phyloP scores from a whole-genome alignment of 148 eudicot genomes.

The Rhododendron henanense region DNA sequence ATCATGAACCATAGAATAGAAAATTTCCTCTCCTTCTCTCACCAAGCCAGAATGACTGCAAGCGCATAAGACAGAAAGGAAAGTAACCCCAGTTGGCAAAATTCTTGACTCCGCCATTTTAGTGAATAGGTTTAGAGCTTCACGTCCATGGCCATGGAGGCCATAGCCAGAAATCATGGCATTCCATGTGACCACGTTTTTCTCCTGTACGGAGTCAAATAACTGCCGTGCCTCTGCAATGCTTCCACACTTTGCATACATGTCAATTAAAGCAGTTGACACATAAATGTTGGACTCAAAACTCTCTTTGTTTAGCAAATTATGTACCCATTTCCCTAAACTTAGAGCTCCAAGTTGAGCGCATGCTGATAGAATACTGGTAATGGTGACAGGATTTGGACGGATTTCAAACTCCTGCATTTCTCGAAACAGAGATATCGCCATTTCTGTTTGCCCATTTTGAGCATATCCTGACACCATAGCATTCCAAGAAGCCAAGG shows the following conservation, averaged over 20 bases:
- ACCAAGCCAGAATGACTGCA: slow-evolving; percentile 81
- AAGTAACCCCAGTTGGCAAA: slow-evolving; percentile 52
- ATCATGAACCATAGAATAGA: slow-evolving; percentile 50
- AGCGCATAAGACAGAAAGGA: slow-evolving; percentile 59
- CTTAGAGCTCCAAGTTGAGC: slow-evolving; percentile 78
- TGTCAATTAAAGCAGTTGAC: slow-evolving; percentile 68
- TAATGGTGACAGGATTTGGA: slow-evolving; percentile 69
- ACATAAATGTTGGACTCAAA: slow-evolving; percentile 50
- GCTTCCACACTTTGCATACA: slow-evolving; percentile 80
- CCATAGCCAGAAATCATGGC: slow-evolving; percentile 83
- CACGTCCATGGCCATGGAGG: slow-evolving; percentile 64
- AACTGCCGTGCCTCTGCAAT: slow-evolving; percentile 44
- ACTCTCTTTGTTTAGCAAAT: slow-evolving; percentile 40
- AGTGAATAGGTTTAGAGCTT: slow-evolving; percentile 45
- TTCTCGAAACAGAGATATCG: slow-evolving; percentile 56
- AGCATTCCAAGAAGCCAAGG: slow-evolving; percentile 77
- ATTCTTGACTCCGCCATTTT: slow-evolving; percentile 43
- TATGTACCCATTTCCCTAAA: slow-evolving; percentile 72
- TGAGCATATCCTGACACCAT: slow-evolving; percentile 87
- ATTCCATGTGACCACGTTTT: slow-evolving; percentile 76
- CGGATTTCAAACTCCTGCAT: slow-evolving; percentile 53
- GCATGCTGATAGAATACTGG: slow-evolving; percentile 75
- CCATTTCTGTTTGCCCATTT: slow-evolving; percentile 63
- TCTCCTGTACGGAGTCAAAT: slow-evolving; percentile 48
- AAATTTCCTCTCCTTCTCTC: slow-evolving; percentile 49